Evolutionary conservation across 2,329 filamentous ascomycete species (phyloP).

Genomic region (Stylonectria norvegica): DNA sequence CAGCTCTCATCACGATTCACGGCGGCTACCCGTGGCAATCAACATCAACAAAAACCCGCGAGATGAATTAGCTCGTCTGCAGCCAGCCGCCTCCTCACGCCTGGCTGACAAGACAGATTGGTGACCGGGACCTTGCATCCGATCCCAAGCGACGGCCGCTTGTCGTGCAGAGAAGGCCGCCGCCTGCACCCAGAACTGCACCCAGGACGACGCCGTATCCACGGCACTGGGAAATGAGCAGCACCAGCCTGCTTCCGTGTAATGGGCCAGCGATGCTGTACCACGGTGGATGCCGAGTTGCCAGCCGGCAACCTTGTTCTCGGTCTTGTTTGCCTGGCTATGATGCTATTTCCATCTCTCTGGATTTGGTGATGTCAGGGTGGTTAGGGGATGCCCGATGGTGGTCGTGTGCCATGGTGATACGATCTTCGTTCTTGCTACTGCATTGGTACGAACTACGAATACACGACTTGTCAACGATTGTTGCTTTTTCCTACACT

Average conservation of each 20-base stretch:
- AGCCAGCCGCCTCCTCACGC: not conserved
- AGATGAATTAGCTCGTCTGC: not conserved
- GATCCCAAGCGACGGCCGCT: not conserved
- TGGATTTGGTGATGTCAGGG: too few species aligned
- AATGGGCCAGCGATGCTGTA: not conserved
- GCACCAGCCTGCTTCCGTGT: not conserved
- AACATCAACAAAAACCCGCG: too few species aligned
- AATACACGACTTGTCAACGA: not conserved
- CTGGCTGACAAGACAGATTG: not conserved
- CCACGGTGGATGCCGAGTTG: not conserved
- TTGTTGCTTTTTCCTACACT: conserved; percentile 5
- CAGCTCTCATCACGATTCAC: not conserved
- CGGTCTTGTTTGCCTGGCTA: not conserved
- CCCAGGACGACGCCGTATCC: conserved; percentile 7
- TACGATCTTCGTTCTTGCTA: not conserved
- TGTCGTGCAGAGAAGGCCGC: conserved; percentile 1
- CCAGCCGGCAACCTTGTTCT: not conserved
- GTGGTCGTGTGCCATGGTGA: not conserved
- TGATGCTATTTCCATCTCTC: conserved; percentile 9
- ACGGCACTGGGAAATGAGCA: conserved; percentile 8
- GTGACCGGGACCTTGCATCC: conserved; percentile 1
- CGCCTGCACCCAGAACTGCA: conserved; percentile 1
- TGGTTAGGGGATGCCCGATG: not conserved
- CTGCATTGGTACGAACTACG: too few species aligned
- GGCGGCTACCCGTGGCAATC: not conserved